These are phyloP conservation scores for Casuarina cunninghamiana DNA, from an alignment of 306 rosid species.

Conservation along the genomic window DNA sequence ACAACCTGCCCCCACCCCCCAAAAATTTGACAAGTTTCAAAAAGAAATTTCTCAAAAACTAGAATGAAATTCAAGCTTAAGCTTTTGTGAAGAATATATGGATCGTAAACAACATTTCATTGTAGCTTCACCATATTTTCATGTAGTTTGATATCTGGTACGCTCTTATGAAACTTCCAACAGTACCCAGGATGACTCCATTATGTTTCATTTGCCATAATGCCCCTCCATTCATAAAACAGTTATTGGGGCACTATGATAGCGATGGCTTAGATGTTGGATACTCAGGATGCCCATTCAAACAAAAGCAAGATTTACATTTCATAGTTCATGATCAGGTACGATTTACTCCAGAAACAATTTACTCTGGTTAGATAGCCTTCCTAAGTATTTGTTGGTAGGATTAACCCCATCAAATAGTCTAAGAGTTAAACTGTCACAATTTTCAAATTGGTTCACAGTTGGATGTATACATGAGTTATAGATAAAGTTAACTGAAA, in stretches of 20 bases:
- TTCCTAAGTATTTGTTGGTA: not conserved
- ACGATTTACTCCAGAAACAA: not conserved
- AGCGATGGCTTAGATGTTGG: not conserved
- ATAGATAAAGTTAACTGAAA: not conserved
- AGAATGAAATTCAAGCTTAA: not conserved
- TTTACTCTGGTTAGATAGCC: not conserved
- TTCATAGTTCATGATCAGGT: not conserved
- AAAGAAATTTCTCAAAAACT: not conserved
- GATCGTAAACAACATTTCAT: not conserved
- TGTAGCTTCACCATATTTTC: not conserved
- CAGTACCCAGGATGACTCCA: not conserved
- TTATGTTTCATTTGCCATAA: not conserved
- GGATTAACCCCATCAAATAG: not conserved
- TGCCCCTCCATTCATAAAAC: not conserved
- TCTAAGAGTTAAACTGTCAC: not conserved
- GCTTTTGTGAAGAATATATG: not conserved
- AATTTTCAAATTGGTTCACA: not conserved
- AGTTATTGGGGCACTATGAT: not conserved
- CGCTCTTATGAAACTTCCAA: not conserved
- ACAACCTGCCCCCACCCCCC: not conserved
- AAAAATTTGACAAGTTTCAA: not conserved
- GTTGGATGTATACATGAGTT: not conserved
- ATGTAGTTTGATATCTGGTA: constrained; percentile 4
- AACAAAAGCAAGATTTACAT: not conserved
- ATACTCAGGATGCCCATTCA: not conserved